Evolutionary conservation across 345 rosid species (phyloP), one percentile per base, ranked within the genome.

Genomic region (Conringia planisiliqua): DNA sequence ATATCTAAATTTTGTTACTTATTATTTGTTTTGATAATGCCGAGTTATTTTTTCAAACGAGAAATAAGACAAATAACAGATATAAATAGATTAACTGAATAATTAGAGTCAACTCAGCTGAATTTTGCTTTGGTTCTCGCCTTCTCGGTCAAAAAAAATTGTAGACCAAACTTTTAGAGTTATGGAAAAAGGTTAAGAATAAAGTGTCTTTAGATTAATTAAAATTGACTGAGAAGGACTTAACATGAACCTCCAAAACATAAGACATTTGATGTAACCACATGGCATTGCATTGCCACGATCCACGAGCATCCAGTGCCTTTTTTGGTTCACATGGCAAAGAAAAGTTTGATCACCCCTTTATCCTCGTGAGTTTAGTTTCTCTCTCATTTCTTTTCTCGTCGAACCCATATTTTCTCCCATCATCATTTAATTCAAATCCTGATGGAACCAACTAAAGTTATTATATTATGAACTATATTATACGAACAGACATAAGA

Each of bases 261-360:
- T 51, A 52, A 36, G 50, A 38, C 18, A 67, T 10, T 67, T 67
- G 50, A 51, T 66, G 60, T 50, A 48, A 52, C 47, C 48, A 51
- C 35, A 51, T 67, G 38, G 10, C 71, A 66, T 42, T 56, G 14
- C 64, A 56, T 13, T 18, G 56, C 44, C 26, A 29, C 36, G 8
- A 71, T 26, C 36, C 75, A 60, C 68, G 68, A 60, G 68, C 68
- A 47, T 61, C 59, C 68, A 36, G 6, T 50, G 50, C 68, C 75
- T 47, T 71, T 68, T 47, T 20, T 47, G 11, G 35, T 48, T 71
- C 75, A 71, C 75, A 61, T 71, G 75, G 29, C 75, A 71, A 71
- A 61, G 48, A 61, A 43, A 60, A 61, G 60, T 48, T 71, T 8
- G 68, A 71, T 60, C 58, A 46, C 18, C 36, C 58, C 58, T 59